Conservation (phyloP, 164 flowering plant species). For the Macadamia integrifolia region DNA sequence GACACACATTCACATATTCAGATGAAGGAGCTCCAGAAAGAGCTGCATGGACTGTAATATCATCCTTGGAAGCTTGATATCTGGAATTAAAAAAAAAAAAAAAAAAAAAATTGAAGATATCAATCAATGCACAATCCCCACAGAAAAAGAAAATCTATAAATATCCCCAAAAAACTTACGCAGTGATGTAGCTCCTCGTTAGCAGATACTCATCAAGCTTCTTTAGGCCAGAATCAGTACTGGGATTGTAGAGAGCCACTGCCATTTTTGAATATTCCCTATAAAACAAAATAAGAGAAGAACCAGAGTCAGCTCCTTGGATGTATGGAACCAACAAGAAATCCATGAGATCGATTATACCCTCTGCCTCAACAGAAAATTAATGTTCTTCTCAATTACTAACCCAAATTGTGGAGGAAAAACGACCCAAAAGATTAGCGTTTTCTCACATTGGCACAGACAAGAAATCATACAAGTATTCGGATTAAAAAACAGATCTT, state of each 20-base stretch:
- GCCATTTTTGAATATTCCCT: slow-evolving; percentile 39
- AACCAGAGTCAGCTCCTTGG: too few relatives aligned
- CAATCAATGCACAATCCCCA: too few relatives aligned
- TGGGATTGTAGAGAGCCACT: slow-evolving; percentile 39
- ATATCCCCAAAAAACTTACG: slow-evolving; percentile 31
- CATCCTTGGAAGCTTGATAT: slow-evolving; percentile 93
- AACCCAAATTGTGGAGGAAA: too few relatives aligned
- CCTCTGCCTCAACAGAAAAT: too few relatives aligned
- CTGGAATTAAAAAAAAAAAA: slow-evolving; percentile 21
- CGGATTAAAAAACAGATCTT: too few relatives aligned
- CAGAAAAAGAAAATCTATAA: neutral
- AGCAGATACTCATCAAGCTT: slow-evolving; percentile 72
- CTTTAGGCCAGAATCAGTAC: slow-evolving; percentile 53
- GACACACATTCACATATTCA: slow-evolving; percentile 54
- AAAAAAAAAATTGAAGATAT: too few relatives aligned
- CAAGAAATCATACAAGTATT: too few relatives aligned
- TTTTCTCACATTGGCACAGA: too few relatives aligned
- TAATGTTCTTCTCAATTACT: too few relatives aligned
- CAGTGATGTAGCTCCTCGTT: slow-evolving; percentile 67
- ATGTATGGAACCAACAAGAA: too few relatives aligned
- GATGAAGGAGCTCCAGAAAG: slow-evolving; percentile 50
- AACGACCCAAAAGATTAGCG: too few relatives aligned
- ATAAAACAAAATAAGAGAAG: neutral
- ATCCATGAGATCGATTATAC: too few relatives aligned
- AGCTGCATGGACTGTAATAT: slow-evolving; percentile 60